phyloP scores from a whole-genome alignment of 257 asterid species.

The Henckelia pumila region DNA sequence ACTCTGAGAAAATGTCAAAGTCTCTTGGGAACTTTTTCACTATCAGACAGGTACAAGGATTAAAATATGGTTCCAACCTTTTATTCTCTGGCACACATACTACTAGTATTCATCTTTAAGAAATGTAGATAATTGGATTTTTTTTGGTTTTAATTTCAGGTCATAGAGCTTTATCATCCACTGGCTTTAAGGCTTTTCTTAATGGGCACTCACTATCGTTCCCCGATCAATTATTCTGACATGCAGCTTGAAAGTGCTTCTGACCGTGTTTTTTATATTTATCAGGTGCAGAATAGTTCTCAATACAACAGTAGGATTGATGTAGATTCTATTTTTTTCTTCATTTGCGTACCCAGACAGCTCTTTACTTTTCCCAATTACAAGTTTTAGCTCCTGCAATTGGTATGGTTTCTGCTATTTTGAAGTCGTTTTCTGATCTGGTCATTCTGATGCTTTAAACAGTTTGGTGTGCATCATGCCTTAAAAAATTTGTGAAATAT shows the following conservation, averaged over 20 bases:
- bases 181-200: conserved; percentile 84
- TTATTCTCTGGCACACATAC: conserved; percentile 1
- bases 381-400: not conserved
- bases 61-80: conserved; percentile 9
- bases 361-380: conserved; percentile 11
- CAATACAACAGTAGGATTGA: conserved; percentile 14
- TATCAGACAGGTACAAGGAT: conserved; percentile 66
- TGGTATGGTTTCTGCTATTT: conserved; percentile 12
- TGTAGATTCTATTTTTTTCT: not conserved
- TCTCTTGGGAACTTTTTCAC: conserved; percentile 98
- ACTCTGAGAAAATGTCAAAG: conserved; percentile 95
- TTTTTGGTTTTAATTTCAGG: conserved; percentile 47
- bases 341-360: not conserved
- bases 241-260: conserved; percentile 87
- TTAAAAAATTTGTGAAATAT: not conserved
- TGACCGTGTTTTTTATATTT: conserved; percentile 82
- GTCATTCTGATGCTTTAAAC: not conserved
- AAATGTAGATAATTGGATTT: conserved; percentile 1
- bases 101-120: conserved; percentile 12
- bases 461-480: too few relatives aligned
- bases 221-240: conserved; percentile 88
- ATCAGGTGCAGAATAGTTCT: conserved; percentile 58
- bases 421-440: conserved; percentile 12
- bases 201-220: conserved; percentile 86
- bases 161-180: conserved; percentile 84